Base-by-base conservation (phyloP, 2,329 filamentous ascomycete genomes). In the Hortaea sp. region DNA sequence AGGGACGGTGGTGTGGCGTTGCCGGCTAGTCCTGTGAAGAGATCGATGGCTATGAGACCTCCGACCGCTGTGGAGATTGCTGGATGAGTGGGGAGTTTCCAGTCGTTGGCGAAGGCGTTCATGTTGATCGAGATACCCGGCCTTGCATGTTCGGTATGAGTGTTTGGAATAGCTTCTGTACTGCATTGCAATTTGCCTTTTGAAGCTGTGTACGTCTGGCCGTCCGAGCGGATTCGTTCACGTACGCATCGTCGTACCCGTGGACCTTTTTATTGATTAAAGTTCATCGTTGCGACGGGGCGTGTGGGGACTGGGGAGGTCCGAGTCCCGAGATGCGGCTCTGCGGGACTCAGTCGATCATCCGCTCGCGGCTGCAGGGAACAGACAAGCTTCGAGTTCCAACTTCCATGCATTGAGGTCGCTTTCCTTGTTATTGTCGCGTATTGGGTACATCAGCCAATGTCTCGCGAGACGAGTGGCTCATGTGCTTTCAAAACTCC, bases 61-160 rank as follows among this genome's bases (percentile, higher is more conserved):
- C 20, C 13, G 13, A 45, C 42, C 35, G 47, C 49, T 31, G 52
- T 54, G n/a, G 52, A 54, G 43, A 50, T 51, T 43, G 53, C 53
- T 11, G 49, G 49, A 20, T 20, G 20, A 20, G 20, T 20, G 20
- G 20, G n/a, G 20, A 20, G 20, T 20, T 20, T 20, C 4, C 20
- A 20, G 20, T 20, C 20, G 20, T 2, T 20, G 20, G 20, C 20
- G 2, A 20, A 20, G 20, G 20, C 20, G 20, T 20, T 20, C 20
- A 4, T 20, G 20, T 20, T 20, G 20, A 20, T 20, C 20, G 20
- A 20, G 20, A 20, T 20, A 20, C 20, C 20, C 20, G 20, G 20
- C 4, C 4, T 20, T 20, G 20, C 20, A 20, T 20, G 20, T 20
- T 20, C 20, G 20, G 20, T 20, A 20, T 20, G 20, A 20, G 20